A percentile compares a stretch with the other conserved stretches of the same genome.
These are phyloP conservation scores for Boletus rufocinnamomeus DNA, from an alignment of 768 basidiomycete genomes.

Conservation along the genomic window DNA sequence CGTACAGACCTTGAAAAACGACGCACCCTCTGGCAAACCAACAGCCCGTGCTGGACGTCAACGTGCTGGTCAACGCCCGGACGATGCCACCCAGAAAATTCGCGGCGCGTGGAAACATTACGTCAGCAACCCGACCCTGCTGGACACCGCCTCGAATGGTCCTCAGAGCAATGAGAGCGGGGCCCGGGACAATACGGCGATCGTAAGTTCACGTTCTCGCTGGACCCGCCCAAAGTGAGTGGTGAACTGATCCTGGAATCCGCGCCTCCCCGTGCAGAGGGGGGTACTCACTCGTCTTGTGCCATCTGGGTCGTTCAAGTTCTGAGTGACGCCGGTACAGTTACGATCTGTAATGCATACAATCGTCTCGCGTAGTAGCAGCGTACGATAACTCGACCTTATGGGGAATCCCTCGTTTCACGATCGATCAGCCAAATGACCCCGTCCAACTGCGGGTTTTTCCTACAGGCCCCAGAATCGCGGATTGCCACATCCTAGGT, in stretches of 20 bases:
- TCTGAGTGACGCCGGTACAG: not conserved
- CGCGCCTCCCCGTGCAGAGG: not conserved
- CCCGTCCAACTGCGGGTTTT: not conserved
- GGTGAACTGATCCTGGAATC: not conserved
- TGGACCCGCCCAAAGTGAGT: not conserved
- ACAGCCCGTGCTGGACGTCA: slow-evolving; percentile 36
- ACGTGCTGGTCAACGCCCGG: slow-evolving; percentile 29
- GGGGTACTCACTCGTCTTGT: not conserved
- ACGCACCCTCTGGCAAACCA: slow-evolving; percentile 33
- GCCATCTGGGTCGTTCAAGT: not conserved
- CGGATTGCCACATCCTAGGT: not conserved
- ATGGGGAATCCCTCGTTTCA: not conserved
- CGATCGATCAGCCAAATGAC: not conserved
- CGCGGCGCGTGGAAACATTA: slow-evolving; percentile 35
- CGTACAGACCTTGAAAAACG: not conserved
- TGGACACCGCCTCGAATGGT: slow-evolving; percentile 1
- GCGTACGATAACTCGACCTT: not conserved
- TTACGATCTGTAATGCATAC: not conserved
- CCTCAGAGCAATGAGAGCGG: not conserved
- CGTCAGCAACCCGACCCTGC: slow-evolving; percentile 26
- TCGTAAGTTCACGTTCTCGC: not conserved
- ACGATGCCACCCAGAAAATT: slow-evolving; percentile 32
- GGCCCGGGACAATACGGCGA: not conserved
- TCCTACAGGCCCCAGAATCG: not conserved
- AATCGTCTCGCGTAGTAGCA: not conserved